Conservation (phyloP, 345 rosid genomes). For the Psidium friedrichsthalianum region DNA sequence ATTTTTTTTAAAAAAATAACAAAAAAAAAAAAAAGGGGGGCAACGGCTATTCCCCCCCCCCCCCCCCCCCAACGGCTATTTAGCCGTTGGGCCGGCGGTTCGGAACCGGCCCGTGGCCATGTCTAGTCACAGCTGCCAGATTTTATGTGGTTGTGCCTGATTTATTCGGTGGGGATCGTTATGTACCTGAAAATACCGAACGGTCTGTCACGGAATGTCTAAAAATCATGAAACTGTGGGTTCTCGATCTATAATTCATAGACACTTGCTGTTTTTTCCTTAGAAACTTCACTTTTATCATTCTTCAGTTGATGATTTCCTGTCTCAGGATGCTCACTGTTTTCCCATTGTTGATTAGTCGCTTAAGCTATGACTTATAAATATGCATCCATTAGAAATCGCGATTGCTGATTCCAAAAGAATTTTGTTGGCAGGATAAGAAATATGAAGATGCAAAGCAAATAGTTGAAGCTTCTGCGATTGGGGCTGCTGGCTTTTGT, state of each 20-base stretch:
- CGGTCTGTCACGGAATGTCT: not conserved
- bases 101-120: no score
- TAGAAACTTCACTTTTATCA: not conserved
- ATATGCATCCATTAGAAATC: no score
- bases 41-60: no score
- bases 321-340: not conserved
- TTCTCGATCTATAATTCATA: not conserved
- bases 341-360: not conserved
- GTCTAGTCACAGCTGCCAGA: conserved; percentile 13
- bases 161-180: conserved; percentile 15
- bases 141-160: conserved; percentile 19
- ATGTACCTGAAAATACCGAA: not conserved
- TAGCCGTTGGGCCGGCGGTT: no score
- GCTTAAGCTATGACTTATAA: no score
- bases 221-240: not conserved
- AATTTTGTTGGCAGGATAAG: no score
- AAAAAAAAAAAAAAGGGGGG: no score
- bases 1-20: no score
- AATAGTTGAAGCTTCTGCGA: conserved; percentile 9
- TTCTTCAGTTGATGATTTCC: not conserved
- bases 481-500: conserved; percentile 34
- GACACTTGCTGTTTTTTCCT: not conserved
- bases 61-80: no score
- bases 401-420: no score
- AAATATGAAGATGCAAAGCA: not conserved